phyloP scores from a whole-genome alignment of 2,329 filamentous ascomycete genomes.

The Ceratocystiopsis sp. region DNA sequence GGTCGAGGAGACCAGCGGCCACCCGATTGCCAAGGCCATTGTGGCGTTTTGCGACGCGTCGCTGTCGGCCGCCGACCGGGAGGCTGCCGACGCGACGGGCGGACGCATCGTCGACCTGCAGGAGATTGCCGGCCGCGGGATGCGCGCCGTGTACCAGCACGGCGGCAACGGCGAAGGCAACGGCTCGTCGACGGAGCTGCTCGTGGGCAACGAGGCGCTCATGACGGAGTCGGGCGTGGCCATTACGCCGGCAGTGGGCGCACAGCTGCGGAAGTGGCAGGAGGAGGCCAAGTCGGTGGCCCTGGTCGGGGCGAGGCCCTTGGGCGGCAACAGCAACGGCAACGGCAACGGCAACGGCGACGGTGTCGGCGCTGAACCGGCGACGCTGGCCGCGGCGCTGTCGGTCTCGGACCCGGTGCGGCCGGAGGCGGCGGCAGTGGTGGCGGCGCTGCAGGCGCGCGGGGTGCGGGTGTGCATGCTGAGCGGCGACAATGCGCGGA shows the following conservation, averaged over 20 bases:
- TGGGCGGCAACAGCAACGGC: not conserved
- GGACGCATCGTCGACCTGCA: conserved; percentile 29
- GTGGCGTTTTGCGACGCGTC: conserved; percentile 36
- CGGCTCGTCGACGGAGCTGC: conserved; percentile 22
- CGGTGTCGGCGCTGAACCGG: conserved; percentile 15
- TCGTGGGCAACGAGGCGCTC: conserved; percentile 59
- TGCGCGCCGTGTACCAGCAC: conserved; percentile 36
- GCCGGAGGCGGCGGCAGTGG: conserved; percentile 48
- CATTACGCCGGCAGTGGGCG: conserved; percentile 19
- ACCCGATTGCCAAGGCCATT: conserved; percentile 58
- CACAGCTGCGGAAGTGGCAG: conserved; percentile 38
- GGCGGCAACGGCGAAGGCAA: not conserved
- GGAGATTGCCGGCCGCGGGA: conserved; percentile 55
- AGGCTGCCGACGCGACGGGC: conserved; percentile 1
- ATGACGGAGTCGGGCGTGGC: conserved; percentile 33
- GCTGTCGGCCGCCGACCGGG: conserved; percentile 5
- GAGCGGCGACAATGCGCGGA: conserved; percentile 78
- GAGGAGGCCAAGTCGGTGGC: conserved; percentile 45
- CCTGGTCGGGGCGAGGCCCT: conserved; percentile 30
- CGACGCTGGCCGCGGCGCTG: conserved; percentile 44
- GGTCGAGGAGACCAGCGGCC: conserved; percentile 55
- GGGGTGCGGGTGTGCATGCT: conserved; percentile 78
- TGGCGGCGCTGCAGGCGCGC: conserved; percentile 44
- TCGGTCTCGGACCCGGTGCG: conserved; percentile 71
- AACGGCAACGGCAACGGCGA: not conserved